Base-by-base conservation (phyloP, 2,329 filamentous ascomycete species). In the Colletotrichum chlorophyti region DNA sequence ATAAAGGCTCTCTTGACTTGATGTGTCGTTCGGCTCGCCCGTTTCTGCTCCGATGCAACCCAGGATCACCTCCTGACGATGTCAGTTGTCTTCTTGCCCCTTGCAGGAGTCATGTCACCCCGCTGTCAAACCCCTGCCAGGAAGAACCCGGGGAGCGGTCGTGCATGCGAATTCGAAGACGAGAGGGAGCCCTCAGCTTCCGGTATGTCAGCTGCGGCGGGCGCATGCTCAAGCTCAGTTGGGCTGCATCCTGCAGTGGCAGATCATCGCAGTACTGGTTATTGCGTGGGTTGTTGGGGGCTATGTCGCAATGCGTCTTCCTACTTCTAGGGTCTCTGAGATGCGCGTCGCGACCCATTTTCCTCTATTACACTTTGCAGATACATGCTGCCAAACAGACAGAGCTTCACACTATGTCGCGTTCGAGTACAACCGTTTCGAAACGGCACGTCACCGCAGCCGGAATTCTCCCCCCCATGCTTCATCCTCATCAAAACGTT, bases 51-150 rank as follows among this genome's bases (percentile, higher is more conserved):
- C 26, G 17, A 47, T n/a, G 23, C 15, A n/a, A 15, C 23, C 37
- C 17, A 27, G 43, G 27, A 14, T 24, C n/a, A n/a, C 17, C 27
- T 24, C 48, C 35, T 37, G 54, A 26, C 29, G 27, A 48, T 43
- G 43, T 29, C 42, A 23, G 40, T 23, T 9, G 32, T 45, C 19
- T 24, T 29, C 31, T 26, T 38, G 51, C 43, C 51, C 43, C 31
- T 45, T 49, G 24, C 55, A 58, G 42, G 55, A 55, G 26, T 59
- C 55, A 59, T 59, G 51, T 50, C n/a, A n/a, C n/a, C n/a, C 51
- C 51, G 43, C 38, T 49, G 51, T 15, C 43, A 35, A 40, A n/a
- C n/a, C n/a, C 24, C 26, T 9, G 32, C 52, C 51, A 32, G 55
- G 55, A 55, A 37, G 40, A 26, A 38, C 51, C 51, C 15, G 57